phyloP scores from a whole-genome alignment of 2,329 filamentous ascomycete species.

The Aciculosporium take region DNA sequence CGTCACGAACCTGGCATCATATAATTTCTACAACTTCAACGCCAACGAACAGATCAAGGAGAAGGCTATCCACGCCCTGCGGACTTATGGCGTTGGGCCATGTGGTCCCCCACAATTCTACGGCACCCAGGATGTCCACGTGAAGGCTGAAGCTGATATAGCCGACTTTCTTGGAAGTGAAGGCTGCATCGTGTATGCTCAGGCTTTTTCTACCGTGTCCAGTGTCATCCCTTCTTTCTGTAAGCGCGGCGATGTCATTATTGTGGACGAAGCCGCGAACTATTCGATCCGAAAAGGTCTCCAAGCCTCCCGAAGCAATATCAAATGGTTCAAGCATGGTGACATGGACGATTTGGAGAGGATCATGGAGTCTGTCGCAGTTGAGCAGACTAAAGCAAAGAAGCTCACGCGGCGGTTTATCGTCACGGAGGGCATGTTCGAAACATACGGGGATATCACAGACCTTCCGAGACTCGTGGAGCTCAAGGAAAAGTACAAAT shows the following conservation, averaged over 20 bases:
- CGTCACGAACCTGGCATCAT: conserved; percentile 84
- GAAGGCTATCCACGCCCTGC: conserved; percentile 83
- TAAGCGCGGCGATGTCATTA: conserved; percentile 93
- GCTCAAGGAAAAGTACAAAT: conserved; percentile 92
- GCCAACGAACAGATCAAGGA: conserved; percentile 86
- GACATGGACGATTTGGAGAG: conserved; percentile 87
- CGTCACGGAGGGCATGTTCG: conserved; percentile 88
- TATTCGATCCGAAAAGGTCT: conserved; percentile 89
- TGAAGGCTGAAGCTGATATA: conserved; percentile 91
- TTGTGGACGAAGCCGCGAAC: conserved; percentile 86
- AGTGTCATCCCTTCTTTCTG: conserved; percentile 94
- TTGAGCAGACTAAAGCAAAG: conserved; percentile 74
- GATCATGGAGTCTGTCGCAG: conserved; percentile 69
- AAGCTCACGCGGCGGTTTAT: conserved; percentile 87
- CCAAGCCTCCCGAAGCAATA: conserved; percentile 79
- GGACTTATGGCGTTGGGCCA: conserved; percentile 90
- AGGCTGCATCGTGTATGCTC: conserved; percentile 86
- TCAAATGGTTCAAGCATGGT: conserved; percentile 91
- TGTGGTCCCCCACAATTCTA: conserved; percentile 97
- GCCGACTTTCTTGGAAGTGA: conserved; percentile 78
- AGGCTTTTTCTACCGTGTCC: conserved; percentile 93
- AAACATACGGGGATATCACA: conserved; percentile 72
- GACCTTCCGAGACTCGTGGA: conserved; percentile 84
- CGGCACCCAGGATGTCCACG: conserved; percentile 94
- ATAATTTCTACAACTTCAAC: conserved; percentile 97